These are phyloP conservation scores for Trichopus zeylanicus DNA, from an alignment of 116 monocot species.

Conservation along the genomic window DNA sequence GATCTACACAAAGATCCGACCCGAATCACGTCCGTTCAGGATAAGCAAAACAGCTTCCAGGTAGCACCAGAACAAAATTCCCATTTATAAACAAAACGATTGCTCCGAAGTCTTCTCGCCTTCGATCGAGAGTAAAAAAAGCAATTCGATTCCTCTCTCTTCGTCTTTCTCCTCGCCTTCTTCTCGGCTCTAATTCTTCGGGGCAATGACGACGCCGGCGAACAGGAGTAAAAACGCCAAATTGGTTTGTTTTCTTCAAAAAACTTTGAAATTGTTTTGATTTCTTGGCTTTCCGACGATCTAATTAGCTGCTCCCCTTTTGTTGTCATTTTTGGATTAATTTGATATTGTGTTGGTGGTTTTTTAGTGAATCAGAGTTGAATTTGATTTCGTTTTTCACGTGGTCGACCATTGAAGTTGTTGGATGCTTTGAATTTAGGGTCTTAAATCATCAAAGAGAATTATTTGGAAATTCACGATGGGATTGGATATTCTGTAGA, in stretches of 20 bases:
- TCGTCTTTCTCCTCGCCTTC: no score
- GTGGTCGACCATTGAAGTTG: no score
- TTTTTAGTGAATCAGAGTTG: neutral
- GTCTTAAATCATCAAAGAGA: neutral
- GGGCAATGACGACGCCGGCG: conserved; percentile 9
- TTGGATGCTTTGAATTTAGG: no score
- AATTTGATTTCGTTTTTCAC: neutral
- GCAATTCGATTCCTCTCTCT: no score
- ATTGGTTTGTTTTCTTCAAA: conserved; percentile 12
- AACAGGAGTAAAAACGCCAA: conserved; percentile 33
- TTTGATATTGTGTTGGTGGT: neutral
- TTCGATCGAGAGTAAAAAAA: no score
- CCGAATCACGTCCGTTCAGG: no score
- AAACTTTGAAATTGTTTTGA: neutral
- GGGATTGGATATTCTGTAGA: neutral
- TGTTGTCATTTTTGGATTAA: neutral
- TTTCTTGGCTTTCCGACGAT: neutral
- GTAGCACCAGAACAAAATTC: no score
- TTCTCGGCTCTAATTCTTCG: no score
- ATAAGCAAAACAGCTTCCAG: no score
- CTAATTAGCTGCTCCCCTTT: neutral
- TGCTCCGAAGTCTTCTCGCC: no score
- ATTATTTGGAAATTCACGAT: neutral
- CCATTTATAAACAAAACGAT: no score
- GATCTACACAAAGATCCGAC: no score